A percentile compares a stretch with the other conserved stretches of the same genome.
These are phyloP conservation scores for Botrytis byssoidea DNA, from an alignment of 2,329 filamentous ascomycete genomes.

Conservation along the genomic window DNA sequence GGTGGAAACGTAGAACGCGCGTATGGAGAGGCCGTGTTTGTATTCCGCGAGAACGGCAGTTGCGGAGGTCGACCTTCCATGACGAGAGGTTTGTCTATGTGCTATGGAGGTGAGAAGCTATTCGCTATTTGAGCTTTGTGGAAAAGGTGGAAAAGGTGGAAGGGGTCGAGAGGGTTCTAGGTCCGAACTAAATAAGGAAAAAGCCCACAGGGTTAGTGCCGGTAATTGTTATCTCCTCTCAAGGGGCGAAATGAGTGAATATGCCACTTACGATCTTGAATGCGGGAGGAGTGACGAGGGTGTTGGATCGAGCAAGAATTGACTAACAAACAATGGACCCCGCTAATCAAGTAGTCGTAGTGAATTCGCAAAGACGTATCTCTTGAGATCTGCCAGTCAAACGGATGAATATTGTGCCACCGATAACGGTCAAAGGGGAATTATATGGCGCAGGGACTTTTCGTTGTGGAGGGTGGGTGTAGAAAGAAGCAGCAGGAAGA, in stretches of 20 bases:
- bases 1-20: constrained; percentile 26
- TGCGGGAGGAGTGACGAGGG: background rate
- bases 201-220: background rate
- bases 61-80: constrained; percentile 40
- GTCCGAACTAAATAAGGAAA: background rate
- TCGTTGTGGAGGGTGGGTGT: background rate
- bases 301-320: background rate
- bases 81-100: constrained; percentile 18
- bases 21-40: constrained; percentile 39
- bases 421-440: background rate
- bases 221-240: background rate
- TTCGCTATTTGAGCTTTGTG: background rate
- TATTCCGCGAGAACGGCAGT: constrained; percentile 38
- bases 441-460: constrained; percentile 16
- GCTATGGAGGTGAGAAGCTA: background rate
- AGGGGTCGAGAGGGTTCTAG: background rate
- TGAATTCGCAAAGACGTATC: background rate
- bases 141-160: background rate
- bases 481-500: background rate
- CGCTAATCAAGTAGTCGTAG: background rate
- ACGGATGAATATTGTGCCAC: constrained; percentile 4
- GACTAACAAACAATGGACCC: background rate
- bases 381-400: background rate
- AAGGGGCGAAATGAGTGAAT: background rate
- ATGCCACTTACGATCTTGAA: background rate